Percentiles rank a stretch among this genome's conserved stretches.
These are phyloP conservation scores for Alternaria dauci DNA, from an alignment of 2,329 filamentous ascomycete species.

Conservation along the genomic window DNA sequence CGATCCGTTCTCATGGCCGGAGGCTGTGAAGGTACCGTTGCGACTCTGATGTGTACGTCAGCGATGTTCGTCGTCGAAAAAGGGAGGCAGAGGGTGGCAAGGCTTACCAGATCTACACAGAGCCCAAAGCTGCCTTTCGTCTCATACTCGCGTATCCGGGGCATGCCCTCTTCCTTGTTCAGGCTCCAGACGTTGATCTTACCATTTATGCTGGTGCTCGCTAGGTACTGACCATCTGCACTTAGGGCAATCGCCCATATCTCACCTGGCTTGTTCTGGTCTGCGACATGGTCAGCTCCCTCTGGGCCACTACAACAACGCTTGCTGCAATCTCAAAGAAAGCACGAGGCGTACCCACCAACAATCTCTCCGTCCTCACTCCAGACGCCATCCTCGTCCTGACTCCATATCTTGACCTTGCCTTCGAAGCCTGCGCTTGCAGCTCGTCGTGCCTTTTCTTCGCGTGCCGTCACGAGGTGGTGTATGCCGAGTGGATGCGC, in stretches of 20 bases:
- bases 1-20: conserved; percentile 89
- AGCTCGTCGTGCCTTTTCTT: conserved; percentile 69
- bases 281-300: conserved; percentile 37
- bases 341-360: conserved; percentile 42
- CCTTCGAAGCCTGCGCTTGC: conserved; percentile 90
- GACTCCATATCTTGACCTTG: conserved; percentile 83
- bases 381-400: conserved; percentile 62
- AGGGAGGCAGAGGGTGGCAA: neutral
- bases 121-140: conserved; percentile 93
- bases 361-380: conserved; percentile 60
- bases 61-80: neutral
- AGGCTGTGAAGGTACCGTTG: conserved; percentile 87
- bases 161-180: conserved; percentile 58
- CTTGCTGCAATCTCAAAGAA: conserved; percentile 15
- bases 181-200: conserved; percentile 87
- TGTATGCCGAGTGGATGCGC: conserved; percentile 92
- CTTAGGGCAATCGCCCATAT: conserved; percentile 90
- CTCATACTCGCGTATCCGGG: conserved; percentile 83
- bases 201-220: conserved; percentile 87
- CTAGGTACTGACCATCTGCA: conserved; percentile 82
- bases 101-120: conserved; percentile 76
- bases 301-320: neutral
- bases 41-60: conserved; percentile 56
- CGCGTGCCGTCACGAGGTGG: conserved; percentile 76
- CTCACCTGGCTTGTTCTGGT: conserved; percentile 70